Percentiles rank a stretch among this genome's conserved stretches.
Evolutionary conservation across 257 asterid species (phyloP).

Genomic region (Linaria vulgaris): DNA sequence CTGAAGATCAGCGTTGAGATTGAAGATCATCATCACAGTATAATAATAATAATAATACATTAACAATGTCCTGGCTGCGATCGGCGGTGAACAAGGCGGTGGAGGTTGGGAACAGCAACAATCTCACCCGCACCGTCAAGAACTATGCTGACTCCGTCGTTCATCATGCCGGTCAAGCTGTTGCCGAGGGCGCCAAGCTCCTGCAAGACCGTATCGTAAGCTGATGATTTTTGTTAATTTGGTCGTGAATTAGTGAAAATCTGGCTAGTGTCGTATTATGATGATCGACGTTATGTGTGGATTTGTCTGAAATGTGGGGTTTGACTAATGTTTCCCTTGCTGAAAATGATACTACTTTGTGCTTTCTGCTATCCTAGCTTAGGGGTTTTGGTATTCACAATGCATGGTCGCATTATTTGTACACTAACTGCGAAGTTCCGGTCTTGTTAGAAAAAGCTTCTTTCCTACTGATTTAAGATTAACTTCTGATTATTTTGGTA

Average conservation of each 20-base stretch:
- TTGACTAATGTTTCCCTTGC: neutral
- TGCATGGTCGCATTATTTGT: constrained; percentile 1
- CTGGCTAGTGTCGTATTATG: neutral
- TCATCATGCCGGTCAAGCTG: constrained; percentile 98
- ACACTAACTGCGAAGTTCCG: neutral
- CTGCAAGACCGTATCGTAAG: constrained; percentile 85
- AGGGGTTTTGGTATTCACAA: constrained; percentile 16
- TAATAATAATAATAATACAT: neutral
- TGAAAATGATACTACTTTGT: neutral
- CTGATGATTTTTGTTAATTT: neutral
- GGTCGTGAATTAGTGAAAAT: neutral
- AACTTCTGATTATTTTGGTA: too few species aligned
- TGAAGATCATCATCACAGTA: neutral
- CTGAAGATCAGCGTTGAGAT: too few species aligned
- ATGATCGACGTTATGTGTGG: neutral
- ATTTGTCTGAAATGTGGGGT: neutral
- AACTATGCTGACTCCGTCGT: constrained; percentile 89
- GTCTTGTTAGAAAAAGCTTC: neutral
- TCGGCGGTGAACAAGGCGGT: constrained; percentile 97
- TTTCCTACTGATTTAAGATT: too few species aligned
- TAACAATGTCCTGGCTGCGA: constrained; percentile 85
- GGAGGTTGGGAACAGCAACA: constrained; percentile 91
- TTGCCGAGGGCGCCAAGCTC: constrained; percentile 89
- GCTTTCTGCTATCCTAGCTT: neutral
- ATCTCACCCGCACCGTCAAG: constrained; percentile 84